A percentile compares a stretch with the other conserved stretches of the same genome.
Conservation (phyloP, 345 rosid species). For the Eutrema yunnanense region DNA sequence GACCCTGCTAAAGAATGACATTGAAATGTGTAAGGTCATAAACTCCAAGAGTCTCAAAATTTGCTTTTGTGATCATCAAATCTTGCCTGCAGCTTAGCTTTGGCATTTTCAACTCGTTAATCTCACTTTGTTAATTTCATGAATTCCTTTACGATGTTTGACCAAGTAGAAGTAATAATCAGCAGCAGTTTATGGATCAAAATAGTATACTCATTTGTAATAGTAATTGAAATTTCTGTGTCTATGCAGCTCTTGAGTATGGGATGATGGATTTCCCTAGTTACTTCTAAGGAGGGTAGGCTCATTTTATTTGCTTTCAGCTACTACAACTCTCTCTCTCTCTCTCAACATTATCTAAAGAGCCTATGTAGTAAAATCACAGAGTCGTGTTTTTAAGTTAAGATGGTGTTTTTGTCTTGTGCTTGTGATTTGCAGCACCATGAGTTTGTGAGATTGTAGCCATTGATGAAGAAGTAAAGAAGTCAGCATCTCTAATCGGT, state of each 20-base stretch:
- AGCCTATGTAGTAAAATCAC: background rate
- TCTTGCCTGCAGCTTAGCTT: background rate
- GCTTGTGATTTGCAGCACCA: background rate
- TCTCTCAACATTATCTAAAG: background rate
- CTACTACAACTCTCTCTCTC: background rate
- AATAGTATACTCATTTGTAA: background rate
- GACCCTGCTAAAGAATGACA: background rate
- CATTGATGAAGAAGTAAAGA: background rate
- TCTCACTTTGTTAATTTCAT: background rate
- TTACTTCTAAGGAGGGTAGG: conserved; percentile 25
- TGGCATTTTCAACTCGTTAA: background rate
- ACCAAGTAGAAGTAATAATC: background rate
- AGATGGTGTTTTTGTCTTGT: background rate
- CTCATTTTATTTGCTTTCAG: background rate
- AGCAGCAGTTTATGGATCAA: background rate
- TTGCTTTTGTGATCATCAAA: background rate
- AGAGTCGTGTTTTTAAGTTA: background rate
- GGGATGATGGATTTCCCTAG: conserved; percentile 30
- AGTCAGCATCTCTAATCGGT: background rate
- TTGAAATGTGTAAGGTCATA: background rate
- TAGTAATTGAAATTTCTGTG: background rate
- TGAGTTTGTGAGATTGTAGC: conserved; percentile 11
- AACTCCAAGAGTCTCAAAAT: background rate
- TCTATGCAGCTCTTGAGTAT: conserved; percentile 28
- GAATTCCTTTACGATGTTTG: background rate